Base-by-base conservation (phyloP, 345 rosid genomes). In the Brassica incana region DNA sequence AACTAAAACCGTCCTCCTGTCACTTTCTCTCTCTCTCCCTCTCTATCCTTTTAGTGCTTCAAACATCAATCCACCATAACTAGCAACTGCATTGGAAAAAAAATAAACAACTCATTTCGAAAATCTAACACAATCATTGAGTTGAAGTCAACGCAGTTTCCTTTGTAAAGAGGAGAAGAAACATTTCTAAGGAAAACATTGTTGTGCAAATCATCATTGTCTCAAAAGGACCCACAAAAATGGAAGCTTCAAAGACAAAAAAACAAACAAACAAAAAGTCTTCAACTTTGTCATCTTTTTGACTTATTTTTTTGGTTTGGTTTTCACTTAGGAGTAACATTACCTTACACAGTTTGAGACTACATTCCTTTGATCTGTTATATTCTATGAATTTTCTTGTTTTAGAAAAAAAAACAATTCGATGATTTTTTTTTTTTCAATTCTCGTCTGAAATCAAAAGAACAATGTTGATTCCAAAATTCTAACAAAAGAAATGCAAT, bases 151-250 rank as follows among this genome's bases (percentile, higher is more conserved):
- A 54, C 33, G 70, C 59, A 27, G 4, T 29, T 45, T 63, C 18
- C 30, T 52, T 71, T 50, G 29, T 50, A 59, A 54, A 56, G 30
- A 59, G 14, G 67, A 36, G 32, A 36, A 67, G 2, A 58, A 14
- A 52, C 40, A 69, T 20, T 62, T 45, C 33, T 12, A 29, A 76
- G 30, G 64, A 0, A 65, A 6, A 30, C 61, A 23, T 11, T 8
- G 36, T 8, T 30, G 27, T 35, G 74, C 20, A 79, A 68, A 48
- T 61, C 69, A 73, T 68, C 58, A 61, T 69, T 62, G 4, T 63
- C 61, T 23, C 14, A 3, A 69, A 75, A 80, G 83, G 83, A 80
- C 80, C 83, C 83, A 80, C 80, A 43, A 81, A 65, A 45, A 72
- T 65, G 70, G 58, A 73, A 73, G 2, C 64, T 65, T 48, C 18